Evolutionary conservation across 192 early-diverging fungal genomes (phyloP).

Genomic region (Backusella westeae): DNA sequence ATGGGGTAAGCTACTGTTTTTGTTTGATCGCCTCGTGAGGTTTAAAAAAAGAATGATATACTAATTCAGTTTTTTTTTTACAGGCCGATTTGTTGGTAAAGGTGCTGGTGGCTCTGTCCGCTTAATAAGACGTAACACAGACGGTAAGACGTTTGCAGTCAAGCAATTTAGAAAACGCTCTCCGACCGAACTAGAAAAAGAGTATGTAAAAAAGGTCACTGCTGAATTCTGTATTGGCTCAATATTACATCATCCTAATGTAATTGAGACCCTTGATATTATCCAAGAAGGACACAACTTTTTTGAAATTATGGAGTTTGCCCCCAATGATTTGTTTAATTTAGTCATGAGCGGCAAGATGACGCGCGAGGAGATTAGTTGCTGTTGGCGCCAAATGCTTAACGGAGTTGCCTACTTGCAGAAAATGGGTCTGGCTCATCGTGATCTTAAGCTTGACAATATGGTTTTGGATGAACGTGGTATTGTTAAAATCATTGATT

Average conservation of each 20-base stretch:
- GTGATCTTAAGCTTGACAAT: constrained; percentile 87
- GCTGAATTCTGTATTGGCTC: constrained; percentile 86
- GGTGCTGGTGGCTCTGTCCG: constrained; percentile 79
- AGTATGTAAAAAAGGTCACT: constrained; percentile 82
- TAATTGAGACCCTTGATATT: constrained; percentile 79
- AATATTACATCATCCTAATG: constrained; percentile 74
- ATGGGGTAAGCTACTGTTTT: constrained; percentile 34
- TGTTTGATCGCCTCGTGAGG: neutral
- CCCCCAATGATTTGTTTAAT: constrained; percentile 86
- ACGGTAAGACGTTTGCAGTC: constrained; percentile 70
- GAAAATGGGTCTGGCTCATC: constrained; percentile 74
- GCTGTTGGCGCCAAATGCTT: constrained; percentile 80
- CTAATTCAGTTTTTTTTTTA: neutral
- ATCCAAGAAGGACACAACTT: constrained; percentile 64
- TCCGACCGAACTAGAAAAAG: constrained; percentile 63
- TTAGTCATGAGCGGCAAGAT: constrained; percentile 77
- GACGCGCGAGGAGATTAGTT: constrained; percentile 76
- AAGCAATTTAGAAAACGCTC: constrained; percentile 79
- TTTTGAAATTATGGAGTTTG: constrained; percentile 91
- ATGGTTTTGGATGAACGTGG: constrained; percentile 70
- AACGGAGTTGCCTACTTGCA: constrained; percentile 77
- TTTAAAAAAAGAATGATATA: neutral
- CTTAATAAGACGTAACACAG: constrained; percentile 56
- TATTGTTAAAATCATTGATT: constrained; percentile 86
- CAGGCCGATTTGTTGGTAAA: constrained; percentile 52